Conservation (phyloP, 1,284 basidiomycete genomes). For the Takashimella koratensis region DNA sequence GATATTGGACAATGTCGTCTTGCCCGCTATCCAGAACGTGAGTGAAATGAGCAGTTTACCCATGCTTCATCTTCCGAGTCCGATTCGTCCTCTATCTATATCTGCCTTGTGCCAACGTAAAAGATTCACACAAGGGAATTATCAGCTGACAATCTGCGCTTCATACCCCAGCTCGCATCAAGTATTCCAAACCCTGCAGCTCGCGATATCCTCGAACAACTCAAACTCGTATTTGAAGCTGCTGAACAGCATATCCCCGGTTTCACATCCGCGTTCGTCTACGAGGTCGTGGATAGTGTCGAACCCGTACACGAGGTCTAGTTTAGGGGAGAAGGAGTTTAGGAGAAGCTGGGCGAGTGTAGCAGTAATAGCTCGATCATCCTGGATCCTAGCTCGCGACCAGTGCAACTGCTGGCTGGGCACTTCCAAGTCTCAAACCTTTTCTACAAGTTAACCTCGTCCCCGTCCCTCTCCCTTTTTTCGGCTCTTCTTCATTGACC, state of each 20-base stretch:
- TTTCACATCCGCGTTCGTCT: constrained; percentile 51
- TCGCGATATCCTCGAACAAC: constrained; percentile 70
- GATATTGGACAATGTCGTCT: constrained; percentile 90
- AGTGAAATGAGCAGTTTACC: constrained; percentile 41
- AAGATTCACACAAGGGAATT: no score
- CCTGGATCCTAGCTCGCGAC: no score
- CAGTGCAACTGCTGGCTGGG: no score
- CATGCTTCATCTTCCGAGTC: background rate
- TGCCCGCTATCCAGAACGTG: constrained; percentile 88
- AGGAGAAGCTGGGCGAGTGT: background rate
- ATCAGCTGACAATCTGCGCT: background rate
- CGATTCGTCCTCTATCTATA: no score
- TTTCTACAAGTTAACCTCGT: no score
- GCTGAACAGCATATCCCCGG: constrained; percentile 70
- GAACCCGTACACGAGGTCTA: constrained; percentile 48
- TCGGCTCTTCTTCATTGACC: no score
- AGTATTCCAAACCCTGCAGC: constrained; percentile 84
- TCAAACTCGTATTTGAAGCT: constrained; percentile 85
- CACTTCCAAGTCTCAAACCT: no score
- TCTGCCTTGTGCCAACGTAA: no score
- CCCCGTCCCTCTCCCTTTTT: no score
- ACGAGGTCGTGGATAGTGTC: constrained; percentile 54
- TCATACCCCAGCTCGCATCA: constrained; percentile 65
- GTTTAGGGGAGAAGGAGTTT: constrained; percentile 7
- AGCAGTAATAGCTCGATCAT: no score